Evolutionary conservation across 2,329 filamentous ascomycete species (phyloP).

Genomic region (Epicoccum sorghinum): DNA sequence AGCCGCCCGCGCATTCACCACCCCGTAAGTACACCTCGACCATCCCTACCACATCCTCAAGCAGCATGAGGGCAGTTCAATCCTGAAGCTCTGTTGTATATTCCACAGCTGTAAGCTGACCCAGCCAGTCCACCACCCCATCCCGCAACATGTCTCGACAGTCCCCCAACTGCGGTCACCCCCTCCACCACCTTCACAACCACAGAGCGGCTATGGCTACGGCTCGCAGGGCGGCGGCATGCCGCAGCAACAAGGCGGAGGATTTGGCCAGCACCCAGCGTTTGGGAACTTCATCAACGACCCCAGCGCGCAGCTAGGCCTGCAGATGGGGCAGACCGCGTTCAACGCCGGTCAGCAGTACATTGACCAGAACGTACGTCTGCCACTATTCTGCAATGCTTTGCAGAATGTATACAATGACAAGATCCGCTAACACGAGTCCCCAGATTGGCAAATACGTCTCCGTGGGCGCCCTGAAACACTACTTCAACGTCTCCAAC

Average conservation of each 20-base stretch:
- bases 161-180: constrained; percentile 96
- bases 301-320: constrained; percentile 90
- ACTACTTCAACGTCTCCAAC: constrained; percentile 99
- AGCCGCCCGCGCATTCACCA: constrained; percentile 77
- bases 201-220: constrained; percentile 71
- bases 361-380: constrained; percentile 87
- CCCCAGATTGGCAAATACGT: constrained; percentile 78
- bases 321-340: constrained; percentile 91
- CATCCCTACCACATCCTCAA: background rate
- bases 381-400: too few species aligned
- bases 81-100: too few species aligned
- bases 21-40: constrained; percentile 62
- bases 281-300: constrained; percentile 97
- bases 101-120: background rate
- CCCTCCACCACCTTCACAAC: constrained; percentile 77
- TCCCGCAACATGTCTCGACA: constrained; percentile 97
- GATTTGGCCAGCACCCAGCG: constrained; percentile 58
- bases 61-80: background rate
- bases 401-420: background rate
- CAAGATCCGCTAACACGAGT: background rate
- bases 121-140: constrained; percentile 74
- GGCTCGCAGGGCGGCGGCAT: constrained; percentile 64
- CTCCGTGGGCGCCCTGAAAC: constrained; percentile 90
- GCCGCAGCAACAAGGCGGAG: constrained; percentile 31
- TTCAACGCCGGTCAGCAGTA: constrained; percentile 93